These are phyloP conservation scores for Ophidiomyces ophidiicola DNA, from an alignment of 2,329 filamentous ascomycete genomes.

Conservation along the genomic window DNA sequence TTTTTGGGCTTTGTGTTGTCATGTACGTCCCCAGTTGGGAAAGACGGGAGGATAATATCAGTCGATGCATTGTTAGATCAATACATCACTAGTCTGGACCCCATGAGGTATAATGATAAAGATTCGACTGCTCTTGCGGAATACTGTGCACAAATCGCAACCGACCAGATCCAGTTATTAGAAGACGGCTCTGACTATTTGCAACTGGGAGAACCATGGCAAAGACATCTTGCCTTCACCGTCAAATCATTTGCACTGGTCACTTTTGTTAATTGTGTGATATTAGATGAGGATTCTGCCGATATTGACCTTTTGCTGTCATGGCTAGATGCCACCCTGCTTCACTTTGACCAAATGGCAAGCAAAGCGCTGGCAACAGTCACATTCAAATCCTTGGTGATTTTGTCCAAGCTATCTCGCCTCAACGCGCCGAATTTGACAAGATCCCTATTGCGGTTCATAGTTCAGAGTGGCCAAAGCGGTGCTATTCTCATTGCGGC, in stretches of 20 bases:
- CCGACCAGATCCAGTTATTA: conserved; percentile 72
- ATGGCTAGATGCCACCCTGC: conserved; percentile 75
- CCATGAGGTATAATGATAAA: conserved; percentile 30
- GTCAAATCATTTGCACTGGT: conserved; percentile 74
- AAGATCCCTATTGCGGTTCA: conserved; percentile 68
- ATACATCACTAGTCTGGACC: conserved; percentile 49
- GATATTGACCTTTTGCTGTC: conserved; percentile 65
- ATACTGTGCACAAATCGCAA: conserved; percentile 57
- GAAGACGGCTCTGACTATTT: conserved; percentile 87
- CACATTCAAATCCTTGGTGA: conserved; percentile 67
- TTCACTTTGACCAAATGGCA: conserved; percentile 69
- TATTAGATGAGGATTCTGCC: conserved; percentile 68
- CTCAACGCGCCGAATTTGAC: conserved; percentile 63
- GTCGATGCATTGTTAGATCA: conserved; percentile 59
- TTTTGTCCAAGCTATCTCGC: conserved; percentile 65
- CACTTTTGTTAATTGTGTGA: conserved; percentile 71
- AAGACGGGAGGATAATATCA: conserved; percentile 48
- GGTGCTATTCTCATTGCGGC: conserved; percentile 60
- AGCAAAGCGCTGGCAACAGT: conserved; percentile 64
- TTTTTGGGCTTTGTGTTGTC: conserved; percentile 77
- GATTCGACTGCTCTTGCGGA: conserved; percentile 34
- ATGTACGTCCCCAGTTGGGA: conserved; percentile 60
- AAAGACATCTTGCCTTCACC: conserved; percentile 73
- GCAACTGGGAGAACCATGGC: conserved; percentile 69
- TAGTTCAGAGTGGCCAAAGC: conserved; percentile 68